These are phyloP conservation scores for Epichloe elymi DNA, from an alignment of 2,329 filamentous ascomycete species.

Conservation along the genomic window DNA sequence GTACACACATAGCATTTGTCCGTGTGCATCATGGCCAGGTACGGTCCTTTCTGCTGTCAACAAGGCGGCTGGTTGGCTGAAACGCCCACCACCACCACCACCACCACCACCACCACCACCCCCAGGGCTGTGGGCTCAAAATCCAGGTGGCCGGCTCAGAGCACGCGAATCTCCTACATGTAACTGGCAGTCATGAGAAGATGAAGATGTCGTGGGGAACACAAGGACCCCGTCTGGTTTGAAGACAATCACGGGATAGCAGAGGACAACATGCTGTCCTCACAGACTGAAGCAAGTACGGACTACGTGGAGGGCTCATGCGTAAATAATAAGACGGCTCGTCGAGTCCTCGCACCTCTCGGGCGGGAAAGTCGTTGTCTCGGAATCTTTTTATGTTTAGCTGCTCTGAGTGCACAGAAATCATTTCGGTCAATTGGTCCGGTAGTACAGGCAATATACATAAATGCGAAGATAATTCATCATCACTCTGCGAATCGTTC, in stretches of 20 bases:
- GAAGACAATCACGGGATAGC: no score
- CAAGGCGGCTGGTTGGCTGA: conserved; percentile 9
- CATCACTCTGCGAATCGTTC: background rate
- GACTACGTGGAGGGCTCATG: no score
- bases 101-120: background rate
- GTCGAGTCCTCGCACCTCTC: background rate
- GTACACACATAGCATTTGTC: background rate
- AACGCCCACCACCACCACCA: conserved; percentile 4
- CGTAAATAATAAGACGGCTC: background rate
- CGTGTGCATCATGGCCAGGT: background rate
- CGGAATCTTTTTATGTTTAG: background rate
- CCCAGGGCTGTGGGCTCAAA: background rate
- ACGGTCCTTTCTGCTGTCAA: background rate
- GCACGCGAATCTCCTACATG: background rate
- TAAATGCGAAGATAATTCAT: background rate
- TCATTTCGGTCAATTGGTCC: background rate
- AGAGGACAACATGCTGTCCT: no score
- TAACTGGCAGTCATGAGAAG: background rate
- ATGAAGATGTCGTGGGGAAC: background rate
- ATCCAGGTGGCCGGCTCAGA: background rate
- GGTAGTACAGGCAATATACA: background rate
- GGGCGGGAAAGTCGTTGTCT: background rate
- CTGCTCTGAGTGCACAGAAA: background rate
- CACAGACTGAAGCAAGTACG: no score
- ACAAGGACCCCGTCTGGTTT: no score